A percentile compares a stretch with the other conserved stretches of the same genome.
Conservation (phyloP, 805 yeast species). For the Hermanozyma aechmeae region DNA sequence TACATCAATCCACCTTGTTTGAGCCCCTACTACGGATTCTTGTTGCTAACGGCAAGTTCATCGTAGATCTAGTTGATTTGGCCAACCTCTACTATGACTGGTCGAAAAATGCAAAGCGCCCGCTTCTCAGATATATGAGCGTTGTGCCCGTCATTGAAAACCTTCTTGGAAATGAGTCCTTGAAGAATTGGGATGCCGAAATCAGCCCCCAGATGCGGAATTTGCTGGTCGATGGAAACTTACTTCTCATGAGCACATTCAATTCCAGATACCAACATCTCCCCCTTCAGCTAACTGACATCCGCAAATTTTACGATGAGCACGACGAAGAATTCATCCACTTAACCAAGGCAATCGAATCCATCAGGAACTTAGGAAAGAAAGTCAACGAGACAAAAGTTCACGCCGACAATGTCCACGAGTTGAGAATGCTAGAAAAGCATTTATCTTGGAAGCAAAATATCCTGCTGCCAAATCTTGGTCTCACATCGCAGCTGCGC, state of each 20-base stretch:
- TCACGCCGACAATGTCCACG: conserved; percentile 48
- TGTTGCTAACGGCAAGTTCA: conserved; percentile 55
- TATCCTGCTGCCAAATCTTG: conserved; percentile 31
- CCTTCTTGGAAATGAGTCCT: conserved; percentile 38
- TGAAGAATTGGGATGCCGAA: conserved; percentile 47
- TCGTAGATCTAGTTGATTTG: conserved; percentile 39
- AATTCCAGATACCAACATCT: conserved; percentile 40
- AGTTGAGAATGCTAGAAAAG: conserved; percentile 42
- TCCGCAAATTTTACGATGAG: conserved; percentile 34
- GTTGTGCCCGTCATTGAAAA: conserved; percentile 53
- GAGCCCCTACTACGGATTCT: conserved; percentile 52
- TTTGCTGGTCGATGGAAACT: conserved; percentile 30
- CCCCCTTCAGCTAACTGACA: conserved; percentile 54
- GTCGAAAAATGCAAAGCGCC: conserved; percentile 46
- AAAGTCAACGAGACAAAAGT: conserved; percentile 57
- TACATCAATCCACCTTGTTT: conserved; percentile 46
- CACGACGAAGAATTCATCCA: conserved; percentile 43
- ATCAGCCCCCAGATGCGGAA: conserved; percentile 43
- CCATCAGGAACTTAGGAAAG: conserved; percentile 44
- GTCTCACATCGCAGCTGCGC: conserved; percentile 39
- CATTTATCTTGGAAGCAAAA: conserved; percentile 45
- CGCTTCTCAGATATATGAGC: conserved; percentile 52
- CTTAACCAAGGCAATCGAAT: conserved; percentile 43
- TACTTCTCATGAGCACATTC: conserved; percentile 32
- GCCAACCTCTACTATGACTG: conserved; percentile 58